Evolutionary conservation across 805 yeast species (phyloP), one percentile per base, ranked within the genome.

Genomic region (Candida broadrunensis): DNA sequence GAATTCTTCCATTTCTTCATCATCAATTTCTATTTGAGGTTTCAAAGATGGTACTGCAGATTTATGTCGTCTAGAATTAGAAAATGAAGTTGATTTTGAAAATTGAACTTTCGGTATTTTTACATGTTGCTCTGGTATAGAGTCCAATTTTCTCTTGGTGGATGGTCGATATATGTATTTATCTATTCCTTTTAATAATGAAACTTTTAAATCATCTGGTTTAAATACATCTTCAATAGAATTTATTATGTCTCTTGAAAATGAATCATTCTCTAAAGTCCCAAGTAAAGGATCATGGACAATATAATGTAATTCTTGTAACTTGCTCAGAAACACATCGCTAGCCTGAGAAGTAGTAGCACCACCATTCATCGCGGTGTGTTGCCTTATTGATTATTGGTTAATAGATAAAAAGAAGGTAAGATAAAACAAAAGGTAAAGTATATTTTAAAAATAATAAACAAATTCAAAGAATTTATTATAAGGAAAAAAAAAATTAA

Each of bases 1-100:
- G 36, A 55, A 61, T 24, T 36, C 47, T 14, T 56, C 48, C 7
- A 56, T 23, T 24, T 42, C 39, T 37, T 46, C 44, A 16, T 35
- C 6, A 16, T 17, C 23, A 4, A 37, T 46, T 26, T 48, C 46
- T 17, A 34, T 29, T 29, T 44, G 49, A 6, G 47, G 26, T 34
- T 48, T 44, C 12, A 46, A 39, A 12, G 54, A 43, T 27, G 45
- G 23, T 23, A 48, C 44, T 9, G 34, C 29, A n/a, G 48, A 36
- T 26, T 20, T 30, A 26, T 40, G 18, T 4, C 12, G 20, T 15
- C 21, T 23, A n/a, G 14, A 9, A 5, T 16, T 15, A 12, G 24
- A 24, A 15, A 27, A 34, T 26, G 32, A 17, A 12, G 25, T 3
- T 5, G 37, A 18, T 12, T 20, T 11, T 3, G 37, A 35, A 5